Conservation (phyloP, 2,329 filamentous ascomycete genomes). For the Podosphaera leucotricha region DNA sequence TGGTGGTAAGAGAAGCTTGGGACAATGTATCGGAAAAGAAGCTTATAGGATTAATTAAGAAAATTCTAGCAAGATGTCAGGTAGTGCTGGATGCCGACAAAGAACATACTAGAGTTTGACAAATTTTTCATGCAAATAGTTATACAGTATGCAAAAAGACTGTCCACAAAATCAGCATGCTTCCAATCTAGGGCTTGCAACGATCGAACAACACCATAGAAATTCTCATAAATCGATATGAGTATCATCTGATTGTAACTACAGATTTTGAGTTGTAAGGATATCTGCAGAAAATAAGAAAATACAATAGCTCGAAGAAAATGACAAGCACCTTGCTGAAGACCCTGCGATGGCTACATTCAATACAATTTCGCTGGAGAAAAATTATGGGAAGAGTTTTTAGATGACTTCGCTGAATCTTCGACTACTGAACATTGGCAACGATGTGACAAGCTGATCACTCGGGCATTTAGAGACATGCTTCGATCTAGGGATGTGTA, state of each 20-base stretch:
- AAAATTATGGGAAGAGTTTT: not conserved
- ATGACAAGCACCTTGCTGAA: too few species aligned
- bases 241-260: too few species aligned
- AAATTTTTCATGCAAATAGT: not conserved
- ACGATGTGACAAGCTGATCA: not conserved
- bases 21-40: constrained; percentile 3
- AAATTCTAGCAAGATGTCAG: constrained; percentile 2
- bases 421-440: not conserved
- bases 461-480: not conserved
- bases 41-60: constrained; percentile 1
- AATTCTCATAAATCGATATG: too few species aligned
- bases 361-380: not conserved
- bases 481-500: not conserved
- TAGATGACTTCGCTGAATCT: not conserved
- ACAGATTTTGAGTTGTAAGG: too few species aligned
- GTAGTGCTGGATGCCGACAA: constrained; percentile 2
- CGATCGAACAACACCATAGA: too few species aligned
- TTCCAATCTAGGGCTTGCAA: too few species aligned
- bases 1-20: constrained; percentile 3
- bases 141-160: too few species aligned
- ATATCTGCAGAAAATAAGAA: too few species aligned
- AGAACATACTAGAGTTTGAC: constrained; percentile 1
- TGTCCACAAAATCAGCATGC: too few species aligned
- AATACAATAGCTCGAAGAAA: too few species aligned
- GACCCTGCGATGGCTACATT: not conserved